Evolutionary conservation across 768 basidiomycete genomes (phyloP), one percentile per base, ranked within the genome.

Genomic region (Naganishia kalamii): DNA sequence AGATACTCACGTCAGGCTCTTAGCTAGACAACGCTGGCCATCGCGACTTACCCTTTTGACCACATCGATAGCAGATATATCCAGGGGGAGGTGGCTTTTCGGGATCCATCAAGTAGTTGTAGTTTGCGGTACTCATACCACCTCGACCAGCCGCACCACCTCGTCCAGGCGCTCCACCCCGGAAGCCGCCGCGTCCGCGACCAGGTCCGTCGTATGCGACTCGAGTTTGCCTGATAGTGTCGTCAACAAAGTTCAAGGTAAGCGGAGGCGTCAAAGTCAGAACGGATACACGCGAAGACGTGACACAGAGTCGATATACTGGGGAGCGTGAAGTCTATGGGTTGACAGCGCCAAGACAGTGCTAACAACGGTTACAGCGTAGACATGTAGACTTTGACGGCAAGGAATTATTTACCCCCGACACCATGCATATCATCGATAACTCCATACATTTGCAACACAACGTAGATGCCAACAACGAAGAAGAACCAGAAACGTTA

Each of bases 41-140:
- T 30, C 32, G 0, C 12, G 30, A 69, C 74, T 40, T 44, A 81
- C 93, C 96, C 86, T 96, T 94, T 80, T 96, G 90, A 49, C 93
- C 92, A 79, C 96, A 99, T 40, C 96, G 88, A 77, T 98, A 98
- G 76, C 96, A 99, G 3, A 98, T 93, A 80, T 99, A 99, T 65
- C 92, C 94, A 0, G 89, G 84, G 29, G 96, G 96, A 12, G 96
- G 80, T 33, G 92, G 90, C 70, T 76, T 54, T 25, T 69, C 83
- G 80, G 72, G 85, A 80, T 72, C 83, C 82, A 71, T 82, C 79
- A 70, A 82, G 80, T 80, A 80, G 62, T 84, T 82, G 27, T 80
- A 76, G 27, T 79, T 78, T 69, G 43, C 80, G 81, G 62, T 74
- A 7, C 85, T 83, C 75, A 86, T 87, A 69, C 69, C 49, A 37